These are phyloP conservation scores for Plantago elongata DNA, from an alignment of 257 asterid species.

Conservation along the genomic window DNA sequence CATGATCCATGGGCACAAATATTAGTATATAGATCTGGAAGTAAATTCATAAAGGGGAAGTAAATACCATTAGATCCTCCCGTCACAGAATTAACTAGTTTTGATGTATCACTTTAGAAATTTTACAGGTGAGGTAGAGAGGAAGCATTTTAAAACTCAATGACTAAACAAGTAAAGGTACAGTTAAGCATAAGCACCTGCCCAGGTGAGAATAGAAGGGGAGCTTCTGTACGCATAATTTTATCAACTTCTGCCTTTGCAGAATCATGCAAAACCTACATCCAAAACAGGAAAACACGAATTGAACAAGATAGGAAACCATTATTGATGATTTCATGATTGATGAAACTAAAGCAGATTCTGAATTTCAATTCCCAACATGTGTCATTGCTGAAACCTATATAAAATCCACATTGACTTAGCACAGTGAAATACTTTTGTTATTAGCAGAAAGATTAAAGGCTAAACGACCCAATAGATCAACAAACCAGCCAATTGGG, in stretches of 20 bases:
- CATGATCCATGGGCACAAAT: too few relatives aligned
- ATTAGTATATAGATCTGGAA: not conserved
- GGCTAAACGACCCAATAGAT: too few relatives aligned
- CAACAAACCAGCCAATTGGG: too few relatives aligned
- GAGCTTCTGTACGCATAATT: slow-evolving; percentile 87
- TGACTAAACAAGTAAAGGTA: slow-evolving; percentile 2
- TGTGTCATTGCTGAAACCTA: too few relatives aligned
- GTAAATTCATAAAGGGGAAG: not conserved
- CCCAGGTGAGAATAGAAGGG: slow-evolving; percentile 89
- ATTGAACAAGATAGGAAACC: slow-evolving; percentile 7
- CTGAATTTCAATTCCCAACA: too few relatives aligned
- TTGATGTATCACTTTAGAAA: not conserved
- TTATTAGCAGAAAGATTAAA: too few relatives aligned
- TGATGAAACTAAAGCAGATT: not conserved
- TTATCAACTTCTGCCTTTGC: slow-evolving; percentile 78
- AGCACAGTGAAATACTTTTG: too few relatives aligned
- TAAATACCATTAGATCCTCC: not conserved
- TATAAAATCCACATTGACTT: too few relatives aligned
- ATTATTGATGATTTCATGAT: not conserved
- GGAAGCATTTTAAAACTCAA: slow-evolving; percentile 1
- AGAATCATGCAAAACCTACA: slow-evolving; percentile 55
- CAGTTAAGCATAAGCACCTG: slow-evolving; percentile 48
- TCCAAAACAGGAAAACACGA: slow-evolving; percentile 13
- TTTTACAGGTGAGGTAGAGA: not conserved
- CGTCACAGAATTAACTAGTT: not conserved